Base-by-base conservation (phyloP, 139 green algal genomes). In the Parachlorella kessleri region DNA sequence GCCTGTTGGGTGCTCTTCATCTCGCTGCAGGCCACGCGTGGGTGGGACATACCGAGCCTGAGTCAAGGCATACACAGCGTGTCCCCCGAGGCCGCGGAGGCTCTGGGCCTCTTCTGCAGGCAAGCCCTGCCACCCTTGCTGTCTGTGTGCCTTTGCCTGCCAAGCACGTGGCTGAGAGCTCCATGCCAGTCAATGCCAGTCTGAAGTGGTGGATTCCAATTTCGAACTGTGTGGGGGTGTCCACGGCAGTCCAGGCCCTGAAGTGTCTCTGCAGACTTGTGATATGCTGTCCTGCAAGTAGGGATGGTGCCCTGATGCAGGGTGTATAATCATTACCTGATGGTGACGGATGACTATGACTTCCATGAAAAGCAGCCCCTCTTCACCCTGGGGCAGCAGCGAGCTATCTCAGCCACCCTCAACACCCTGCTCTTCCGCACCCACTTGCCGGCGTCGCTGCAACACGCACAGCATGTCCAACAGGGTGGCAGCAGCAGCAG, bases 291-390 rank as follows among this genome's bases (percentile, higher is more conserved):
- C 14, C 48, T n/a, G 21, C 48, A 59, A 28, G 0, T 14, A 18
- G 48, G 21, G 14, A 59, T 59, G 48, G 48, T 59, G 48, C 48
- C 30, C 38, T 68, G 55, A 24, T 84, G 77, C 81, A 89, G 88
- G 77, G 67, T 88, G 2, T 87, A 90, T 70, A 55, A 73, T 6
- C 92, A 97, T 75, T 80, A 93, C 64, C 84, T 98, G 79, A 73
- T 94, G 36, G 93, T 97, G 55, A 83, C 96, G 10, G 93, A 97
- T 75, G 95, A 98, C 81, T 76, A 81, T 0, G 92, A 98, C 70
- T 95, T 98, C 75, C 88, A 96, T 77, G 76, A 89, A 30, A 70
- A 42, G 6, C 86, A 94, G 71, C 67, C 65, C 38, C 35, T 70
- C 21, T 90, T 97, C 72, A 85, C 55, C 2, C 76, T 95, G 42